These are phyloP conservation scores for Cryptococcus deneoformans DNA, from an alignment of 1,284 basidiomycete genomes.

Conservation along the genomic window DNA sequence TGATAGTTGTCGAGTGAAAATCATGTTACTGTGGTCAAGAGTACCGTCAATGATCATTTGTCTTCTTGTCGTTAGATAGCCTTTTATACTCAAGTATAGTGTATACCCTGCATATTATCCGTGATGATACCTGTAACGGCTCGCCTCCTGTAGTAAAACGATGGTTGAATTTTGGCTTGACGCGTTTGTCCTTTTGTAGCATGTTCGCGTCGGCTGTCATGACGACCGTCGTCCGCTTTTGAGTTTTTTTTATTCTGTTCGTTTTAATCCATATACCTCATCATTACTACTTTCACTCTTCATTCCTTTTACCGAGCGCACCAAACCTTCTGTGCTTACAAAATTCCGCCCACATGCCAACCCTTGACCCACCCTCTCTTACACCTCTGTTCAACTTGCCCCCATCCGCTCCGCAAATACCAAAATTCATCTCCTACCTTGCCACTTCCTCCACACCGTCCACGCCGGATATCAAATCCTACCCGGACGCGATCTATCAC, in stretches of 20 bases:
- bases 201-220: not conserved
- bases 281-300: not conserved
- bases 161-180: not conserved
- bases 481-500: constrained; percentile 76
- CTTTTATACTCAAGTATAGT: not conserved
- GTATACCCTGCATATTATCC: constrained; percentile 7
- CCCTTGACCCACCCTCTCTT: constrained; percentile 3
- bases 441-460: constrained; percentile 10
- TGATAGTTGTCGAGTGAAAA: constrained; percentile 11
- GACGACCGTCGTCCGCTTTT: no score
- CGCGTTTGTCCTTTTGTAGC: not conserved
- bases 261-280: not conserved
- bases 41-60: no score
- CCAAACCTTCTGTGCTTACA: not conserved
- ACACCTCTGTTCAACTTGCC: constrained; percentile 11
- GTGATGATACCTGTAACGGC: constrained; percentile 2
- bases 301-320: not conserved
- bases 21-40: not conserved
- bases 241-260: no score
- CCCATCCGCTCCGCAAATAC: constrained; percentile 10
- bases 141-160: no score
- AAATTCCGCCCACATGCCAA: constrained; percentile 1
- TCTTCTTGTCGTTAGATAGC: no score
- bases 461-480: constrained; percentile 65
- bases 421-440: constrained; percentile 7